These are phyloP conservation scores for Haematococcus lacustris DNA, from an alignment of 139 green algal genomes.

Conservation along the genomic window DNA sequence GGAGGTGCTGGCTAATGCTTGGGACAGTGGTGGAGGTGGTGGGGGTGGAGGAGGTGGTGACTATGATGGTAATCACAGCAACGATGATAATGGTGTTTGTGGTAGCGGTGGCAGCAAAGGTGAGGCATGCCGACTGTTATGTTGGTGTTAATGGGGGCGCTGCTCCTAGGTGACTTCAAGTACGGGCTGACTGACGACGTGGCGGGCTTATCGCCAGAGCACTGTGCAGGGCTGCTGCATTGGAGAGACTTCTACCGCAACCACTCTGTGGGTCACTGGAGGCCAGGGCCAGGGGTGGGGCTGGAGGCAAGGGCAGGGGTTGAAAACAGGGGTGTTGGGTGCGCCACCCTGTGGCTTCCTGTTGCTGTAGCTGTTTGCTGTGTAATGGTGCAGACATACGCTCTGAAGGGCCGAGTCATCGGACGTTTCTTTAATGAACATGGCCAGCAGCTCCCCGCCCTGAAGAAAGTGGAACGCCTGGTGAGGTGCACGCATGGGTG, in stretches of 20 bases:
- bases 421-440: too few relatives aligned
- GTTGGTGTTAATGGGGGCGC: background rate
- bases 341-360: background rate
- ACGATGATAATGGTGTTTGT: background rate
- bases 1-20: background rate
- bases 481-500: too few relatives aligned
- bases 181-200: constrained; percentile 53
- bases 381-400: background rate
- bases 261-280: background rate
- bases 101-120: background rate
- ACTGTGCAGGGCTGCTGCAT: constrained; percentile 32
- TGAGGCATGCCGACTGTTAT: background rate
- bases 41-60: background rate
- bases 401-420: too few relatives aligned
- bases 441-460: too few relatives aligned
- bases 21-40: background rate
- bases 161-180: constrained; percentile 38
- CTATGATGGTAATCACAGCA: background rate
- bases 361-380: background rate
- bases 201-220: constrained; percentile 35
- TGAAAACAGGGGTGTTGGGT: background rate
- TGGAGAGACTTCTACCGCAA: constrained; percentile 61
- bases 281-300: too few relatives aligned
- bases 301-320: background rate
- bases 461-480: too few relatives aligned